These are phyloP conservation scores for Dionaea muscipula DNA, from an alignment of 179 eudicot genomes.

Conservation along the genomic window DNA sequence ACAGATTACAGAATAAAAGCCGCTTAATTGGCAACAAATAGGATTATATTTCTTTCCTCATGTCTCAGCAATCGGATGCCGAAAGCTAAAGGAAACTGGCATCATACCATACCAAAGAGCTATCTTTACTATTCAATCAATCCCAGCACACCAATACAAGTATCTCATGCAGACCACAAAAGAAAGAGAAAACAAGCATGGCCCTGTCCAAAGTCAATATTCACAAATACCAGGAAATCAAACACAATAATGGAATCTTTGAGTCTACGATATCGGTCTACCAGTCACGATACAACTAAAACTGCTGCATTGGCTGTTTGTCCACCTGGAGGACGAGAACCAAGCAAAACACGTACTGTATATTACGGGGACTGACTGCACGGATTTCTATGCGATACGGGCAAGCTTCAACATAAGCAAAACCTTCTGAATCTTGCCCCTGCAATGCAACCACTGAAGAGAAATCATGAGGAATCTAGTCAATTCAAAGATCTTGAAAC, in stretches of 20 bases:
- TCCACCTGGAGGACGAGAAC: constrained; percentile 6
- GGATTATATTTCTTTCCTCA: too few species aligned
- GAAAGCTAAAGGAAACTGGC: too few species aligned
- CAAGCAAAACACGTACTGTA: constrained; percentile 11
- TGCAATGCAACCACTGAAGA: constrained; percentile 5
- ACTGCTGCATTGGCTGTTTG: too few species aligned
- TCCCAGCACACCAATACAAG: too few species aligned
- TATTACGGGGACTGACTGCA: background rate
- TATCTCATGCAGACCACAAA: too few species aligned
- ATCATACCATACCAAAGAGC: too few species aligned
- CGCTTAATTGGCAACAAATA: too few species aligned
- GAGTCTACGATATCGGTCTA: constrained; percentile 7
- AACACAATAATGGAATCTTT: constrained; percentile 10
- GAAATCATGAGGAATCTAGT: background rate
- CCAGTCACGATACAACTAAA: background rate
- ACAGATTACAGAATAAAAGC: too few species aligned
- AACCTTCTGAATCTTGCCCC: constrained; percentile 8
- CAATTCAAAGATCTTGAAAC: background rate
- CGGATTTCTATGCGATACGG: constrained; percentile 4
- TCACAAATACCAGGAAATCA: background rate
- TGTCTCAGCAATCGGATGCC: too few species aligned
- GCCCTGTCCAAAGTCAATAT: too few species aligned
- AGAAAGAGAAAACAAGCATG: too few species aligned
- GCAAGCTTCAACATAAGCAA: constrained; percentile 10
- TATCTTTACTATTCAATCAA: too few species aligned